Conservation (phyloP, 306 rosid genomes). For the Cicer chorassanicum region DNA sequence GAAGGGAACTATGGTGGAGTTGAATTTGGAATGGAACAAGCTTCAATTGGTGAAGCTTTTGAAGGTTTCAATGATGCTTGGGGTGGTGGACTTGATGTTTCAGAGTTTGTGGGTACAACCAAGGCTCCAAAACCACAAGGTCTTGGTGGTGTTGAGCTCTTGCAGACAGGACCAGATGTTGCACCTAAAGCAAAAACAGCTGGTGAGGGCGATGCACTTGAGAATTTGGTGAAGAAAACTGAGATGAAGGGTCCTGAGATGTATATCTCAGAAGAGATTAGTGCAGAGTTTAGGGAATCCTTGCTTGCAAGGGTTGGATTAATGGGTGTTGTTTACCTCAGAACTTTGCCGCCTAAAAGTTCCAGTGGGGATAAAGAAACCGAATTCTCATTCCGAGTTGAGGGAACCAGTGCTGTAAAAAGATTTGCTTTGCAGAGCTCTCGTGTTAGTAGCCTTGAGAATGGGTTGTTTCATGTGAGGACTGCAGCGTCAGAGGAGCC, state of each 20-base stretch:
- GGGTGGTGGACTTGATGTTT: conserved; percentile 97
- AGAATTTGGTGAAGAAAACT: conserved; percentile 60
- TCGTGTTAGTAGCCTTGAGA: conserved; percentile 79
- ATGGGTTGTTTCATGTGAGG: conserved; percentile 89
- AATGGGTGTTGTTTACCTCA: conserved; percentile 80
- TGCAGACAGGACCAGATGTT: conserved; percentile 75
- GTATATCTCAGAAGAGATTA: conserved; percentile 76
- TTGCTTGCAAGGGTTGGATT: conserved; percentile 84
- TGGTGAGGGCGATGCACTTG: conserved; percentile 62
- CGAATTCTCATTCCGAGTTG: conserved; percentile 86
- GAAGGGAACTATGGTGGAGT: conserved; percentile 97
- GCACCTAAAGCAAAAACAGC: conserved; percentile 47
- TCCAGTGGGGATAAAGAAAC: conserved; percentile 86
- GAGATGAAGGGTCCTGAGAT: conserved; percentile 96
- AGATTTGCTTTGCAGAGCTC: conserved; percentile 84
- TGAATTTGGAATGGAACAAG: conserved; percentile 80
- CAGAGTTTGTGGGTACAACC: conserved; percentile 76
- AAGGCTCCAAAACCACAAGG: conserved; percentile 69
- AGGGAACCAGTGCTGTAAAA: conserved; percentile 74
- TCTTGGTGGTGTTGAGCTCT: conserved; percentile 92
- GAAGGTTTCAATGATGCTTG: conserved; percentile 89
- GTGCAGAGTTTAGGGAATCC: conserved; percentile 91
- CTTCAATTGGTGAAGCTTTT: conserved; percentile 81
- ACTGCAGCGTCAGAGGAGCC: conserved; percentile 77
- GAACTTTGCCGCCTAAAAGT: conserved; percentile 76